Base-by-base conservation (phyloP, 208 protist genomes). In the Trypanosoma mega region DNA sequence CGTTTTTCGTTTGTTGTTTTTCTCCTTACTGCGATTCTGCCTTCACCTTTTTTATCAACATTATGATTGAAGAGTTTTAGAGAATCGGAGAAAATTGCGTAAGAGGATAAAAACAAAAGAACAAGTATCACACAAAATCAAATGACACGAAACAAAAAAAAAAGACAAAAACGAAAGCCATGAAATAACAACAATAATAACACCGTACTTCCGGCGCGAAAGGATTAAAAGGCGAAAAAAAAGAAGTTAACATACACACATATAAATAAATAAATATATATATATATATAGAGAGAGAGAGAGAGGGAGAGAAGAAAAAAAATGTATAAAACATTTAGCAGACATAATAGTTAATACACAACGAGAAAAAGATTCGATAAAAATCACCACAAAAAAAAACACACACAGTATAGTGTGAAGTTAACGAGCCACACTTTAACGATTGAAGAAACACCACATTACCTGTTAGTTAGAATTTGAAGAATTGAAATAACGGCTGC, bases 201-300 rank as follows among this genome's bases (percentile, higher is more conserved):
- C n/a, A 47, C n/a, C n/a, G n/a, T n/a, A n/a, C n/a, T n/a, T n/a
- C n/a, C n/a, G n/a, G n/a, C n/a, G n/a, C n/a, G n/a, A 68, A 41
- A 36, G 58, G 26, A 52, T 52, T 56, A 46, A 67, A 34, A 62
- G 27, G 9, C 45, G 8, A 52, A 20, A 20, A 26, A n/a, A 0
- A 53, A 36, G 27, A 26, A 30, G 21, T 30, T 34, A 21, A 11
- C 29, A 46, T 26, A 43, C 16, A 49, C 33, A 20, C 12, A 30
- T 33, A n/a, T 58, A 46, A 31, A 63, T 51, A 63, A 29, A 63
- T 59, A 47, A 58, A 37, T 51, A 56, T 48, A 58, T 59, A 65
- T 65, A 52, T 72, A 43, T 60, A 2, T 34, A n/a, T 62, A 20
- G 45, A 51, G 21, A 47, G 45, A 34, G 26, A 20, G 18, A 47